Evolutionary conservation across 225 moss, liverwort and hornwort species (phyloP), one percentile per base, ranked within the genome.

Genomic region (Sphagnum contortum): DNA sequence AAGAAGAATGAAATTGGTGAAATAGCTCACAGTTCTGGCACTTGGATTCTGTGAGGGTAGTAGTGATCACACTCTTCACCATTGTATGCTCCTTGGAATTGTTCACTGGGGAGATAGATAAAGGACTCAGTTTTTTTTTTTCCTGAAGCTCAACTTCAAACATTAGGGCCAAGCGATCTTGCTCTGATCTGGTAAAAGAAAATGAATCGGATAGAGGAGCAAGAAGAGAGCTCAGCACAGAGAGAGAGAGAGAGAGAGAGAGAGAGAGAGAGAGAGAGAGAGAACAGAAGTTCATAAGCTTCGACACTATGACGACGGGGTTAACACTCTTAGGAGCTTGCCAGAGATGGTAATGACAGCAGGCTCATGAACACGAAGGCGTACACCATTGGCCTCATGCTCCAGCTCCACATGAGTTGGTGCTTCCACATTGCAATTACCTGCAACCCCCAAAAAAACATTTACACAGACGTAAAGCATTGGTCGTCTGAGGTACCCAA

Each of bases 401-500:
- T 70, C 72, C 55, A 75, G 77, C 58, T 81, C 81, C 4, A 74
- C 65, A 45, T 81, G 69, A 54, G 69, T 70, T 12, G 81, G 81
- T 46, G 75, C 69, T 62, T 81, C 72, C 5, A 81, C 70, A 3
- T 63, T 9, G 54, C 81, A 81, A 48, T 81, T 75, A 47, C 81
- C 81, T 81, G 78, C 61, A 61, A n/a, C 29, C 6, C 12, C 47
- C 64, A 66, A 44, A 46, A 0, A 50, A 3, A 48, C 2, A 9
- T 60, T 49, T 7, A 45, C 3, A 57, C 0, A 48, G 0, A 56
- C 13, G 10, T 29, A 29, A 29, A 29, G 29, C 29, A 29, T 0
- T 29, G 29, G 29, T 29, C 29, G 29, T 29, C 29, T 29, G 29
- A 29, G 29, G 29, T 29, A 29, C 29, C 29, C 0, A 29, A 29